A percentile compares a stretch with the other conserved stretches of the same genome.
Conservation (phyloP, 306 rosid genomes). For the Erythrophleum fordii region DNA sequence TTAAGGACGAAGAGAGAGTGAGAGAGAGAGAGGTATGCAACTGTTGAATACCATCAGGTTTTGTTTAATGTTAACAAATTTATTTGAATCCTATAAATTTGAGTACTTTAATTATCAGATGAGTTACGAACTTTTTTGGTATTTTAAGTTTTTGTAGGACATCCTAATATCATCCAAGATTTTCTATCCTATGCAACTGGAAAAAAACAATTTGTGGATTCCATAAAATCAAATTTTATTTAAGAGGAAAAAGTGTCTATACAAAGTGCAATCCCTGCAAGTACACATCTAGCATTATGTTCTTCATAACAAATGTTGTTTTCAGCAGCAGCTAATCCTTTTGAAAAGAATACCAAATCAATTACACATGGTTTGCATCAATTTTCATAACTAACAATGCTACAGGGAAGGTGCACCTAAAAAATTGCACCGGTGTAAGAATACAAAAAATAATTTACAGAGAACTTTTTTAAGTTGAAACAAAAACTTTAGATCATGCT, state of each 20-base stretch:
- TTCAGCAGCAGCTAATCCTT: conserved; percentile 17
- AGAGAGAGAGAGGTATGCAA: too few species aligned
- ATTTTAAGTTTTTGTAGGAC: too few species aligned
- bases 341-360: conserved; percentile 38
- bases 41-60: too few species aligned
- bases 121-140: too few species aligned
- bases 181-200: background rate
- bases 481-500: conserved; percentile 43
- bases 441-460: conserved; percentile 67
- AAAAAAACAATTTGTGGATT: too few species aligned
- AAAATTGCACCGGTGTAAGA: conserved; percentile 79
- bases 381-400: conserved; percentile 40
- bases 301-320: conserved; percentile 7
- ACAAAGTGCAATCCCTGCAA: background rate
- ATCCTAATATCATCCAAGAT: too few species aligned
- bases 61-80: too few species aligned
- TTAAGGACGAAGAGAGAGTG: too few species aligned
- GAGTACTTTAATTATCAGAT: too few species aligned
- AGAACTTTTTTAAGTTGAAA: conserved; percentile 39
- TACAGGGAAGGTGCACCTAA: conserved; percentile 68
- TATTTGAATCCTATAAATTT: too few species aligned
- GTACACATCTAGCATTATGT: conserved; percentile 7
- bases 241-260: background rate
- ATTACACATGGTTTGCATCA: conserved; percentile 31
- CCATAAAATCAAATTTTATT: background rate